Percentiles rank a stretch among this genome's conserved stretches.
Conservation (phyloP, 2,329 filamentous ascomycete species). For the Fusarium oligoseptatum region DNA sequence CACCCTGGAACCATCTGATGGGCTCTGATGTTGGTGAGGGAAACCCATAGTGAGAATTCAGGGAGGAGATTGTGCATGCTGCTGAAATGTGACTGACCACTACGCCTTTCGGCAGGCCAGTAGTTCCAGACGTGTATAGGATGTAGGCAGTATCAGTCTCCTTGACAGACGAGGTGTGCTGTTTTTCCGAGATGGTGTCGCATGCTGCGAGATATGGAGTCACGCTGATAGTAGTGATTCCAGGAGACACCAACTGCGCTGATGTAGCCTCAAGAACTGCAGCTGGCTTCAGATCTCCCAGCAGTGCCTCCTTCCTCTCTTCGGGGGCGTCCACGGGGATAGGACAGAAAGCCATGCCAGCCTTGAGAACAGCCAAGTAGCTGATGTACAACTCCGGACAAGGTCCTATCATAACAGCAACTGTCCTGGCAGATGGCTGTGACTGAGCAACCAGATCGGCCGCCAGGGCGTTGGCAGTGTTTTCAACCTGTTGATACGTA, state of each 20-base stretch:
- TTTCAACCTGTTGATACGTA: conserved; percentile 13
- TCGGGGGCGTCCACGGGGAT: conserved; percentile 5
- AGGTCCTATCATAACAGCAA: conserved; percentile 14
- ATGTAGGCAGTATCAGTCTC: conserved; percentile 3
- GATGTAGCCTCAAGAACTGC: background rate
- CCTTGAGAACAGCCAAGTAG: conserved; percentile 17
- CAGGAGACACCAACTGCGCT: no score
- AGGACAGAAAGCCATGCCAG: conserved; percentile 21
- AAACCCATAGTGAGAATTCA: conserved; percentile 16
- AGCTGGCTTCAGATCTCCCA: conserved; percentile 12
- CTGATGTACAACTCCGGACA: conserved; percentile 25
- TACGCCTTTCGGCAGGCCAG: conserved; percentile 21
- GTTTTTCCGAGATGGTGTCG: background rate
- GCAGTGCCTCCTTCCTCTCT: conserved; percentile 12
- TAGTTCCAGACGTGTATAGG: conserved; percentile 24
- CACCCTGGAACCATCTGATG: conserved; percentile 27
- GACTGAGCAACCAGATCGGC: background rate
- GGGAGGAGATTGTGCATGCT: conserved; percentile 9
- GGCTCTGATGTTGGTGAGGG: background rate
- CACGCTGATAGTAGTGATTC: background rate
- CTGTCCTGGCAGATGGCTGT: background rate
- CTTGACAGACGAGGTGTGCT: accelerated
- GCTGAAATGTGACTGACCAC: conserved; percentile 22
- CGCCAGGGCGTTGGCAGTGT: background rate
- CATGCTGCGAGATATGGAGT: background rate